phyloP scores from a whole-genome alignment of 2,329 filamentous ascomycete species.

The Penicillium sp. region DNA sequence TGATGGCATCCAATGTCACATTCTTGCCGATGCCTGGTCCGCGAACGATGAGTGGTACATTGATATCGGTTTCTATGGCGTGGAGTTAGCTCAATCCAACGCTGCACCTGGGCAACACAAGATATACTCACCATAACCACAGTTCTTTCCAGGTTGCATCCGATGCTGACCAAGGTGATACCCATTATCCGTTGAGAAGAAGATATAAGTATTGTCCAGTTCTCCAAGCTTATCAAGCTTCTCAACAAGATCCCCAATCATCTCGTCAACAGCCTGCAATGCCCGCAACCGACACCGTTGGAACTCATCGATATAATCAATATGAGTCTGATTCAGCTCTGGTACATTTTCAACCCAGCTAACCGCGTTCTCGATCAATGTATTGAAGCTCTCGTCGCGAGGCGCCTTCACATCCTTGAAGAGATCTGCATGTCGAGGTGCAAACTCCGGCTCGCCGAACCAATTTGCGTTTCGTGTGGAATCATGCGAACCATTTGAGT shows the following conservation, averaged over 20 bases:
- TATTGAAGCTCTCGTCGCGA: constrained; percentile 64
- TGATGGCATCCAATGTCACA: constrained; percentile 49
- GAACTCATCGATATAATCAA: constrained; percentile 55
- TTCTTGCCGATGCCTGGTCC: constrained; percentile 56
- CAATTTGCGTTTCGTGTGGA: constrained; percentile 17
- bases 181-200: constrained; percentile 62
- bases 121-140: constrained; percentile 52
- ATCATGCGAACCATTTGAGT: constrained; percentile 48
- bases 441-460: constrained; percentile 34
- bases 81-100: neutral
- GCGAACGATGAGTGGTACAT: constrained; percentile 59
- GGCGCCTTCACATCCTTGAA: constrained; percentile 62
- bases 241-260: constrained; percentile 48
- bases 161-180: constrained; percentile 62
- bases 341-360: constrained; percentile 48
- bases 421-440: constrained; percentile 59
- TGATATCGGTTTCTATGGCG: constrained; percentile 49
- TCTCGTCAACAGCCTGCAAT: constrained; percentile 56
- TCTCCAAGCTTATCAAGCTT: constrained; percentile 43
- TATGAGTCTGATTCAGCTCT: constrained; percentile 45
- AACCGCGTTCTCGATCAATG: constrained; percentile 48
- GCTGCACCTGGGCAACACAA: fast-evolving
- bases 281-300: constrained; percentile 52
- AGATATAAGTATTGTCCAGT: constrained; percentile 56
- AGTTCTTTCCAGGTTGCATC: constrained; percentile 58